Percentiles rank a stretch among this genome's conserved stretches.
phyloP scores from a whole-genome alignment of 2,329 filamentous ascomycete species.

The Aspergillus sp. region DNA sequence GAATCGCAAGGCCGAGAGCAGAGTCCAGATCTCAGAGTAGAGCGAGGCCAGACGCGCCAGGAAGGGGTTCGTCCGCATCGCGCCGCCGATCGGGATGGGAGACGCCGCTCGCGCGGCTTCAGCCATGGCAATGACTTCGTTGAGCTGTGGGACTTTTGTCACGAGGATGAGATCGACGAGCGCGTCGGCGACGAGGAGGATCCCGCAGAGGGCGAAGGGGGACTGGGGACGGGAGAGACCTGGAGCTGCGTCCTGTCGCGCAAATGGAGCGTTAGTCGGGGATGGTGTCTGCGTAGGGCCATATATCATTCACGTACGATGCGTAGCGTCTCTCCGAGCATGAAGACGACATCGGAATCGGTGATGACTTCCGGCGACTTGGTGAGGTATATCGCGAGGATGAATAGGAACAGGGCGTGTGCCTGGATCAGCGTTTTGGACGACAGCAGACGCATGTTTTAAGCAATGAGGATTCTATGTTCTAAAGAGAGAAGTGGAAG shows the following conservation, averaged over 20 bases:
- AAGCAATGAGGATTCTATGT: background rate
- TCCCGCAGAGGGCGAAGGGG: slow-evolving; percentile 64
- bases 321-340: slow-evolving; percentile 80
- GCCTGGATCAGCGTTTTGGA: slow-evolving; percentile 77
- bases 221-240: slow-evolving; percentile 68
- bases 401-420: slow-evolving; percentile 80
- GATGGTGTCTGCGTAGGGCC: background rate
- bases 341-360: slow-evolving; percentile 75
- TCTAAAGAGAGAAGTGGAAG: background rate
- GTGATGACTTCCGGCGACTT: slow-evolving; percentile 69
- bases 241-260: slow-evolving; percentile 51
- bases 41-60: slow-evolving; percentile 27
- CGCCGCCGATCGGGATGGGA: slow-evolving; percentile 11
- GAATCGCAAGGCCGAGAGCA: slow-evolving; percentile 35
- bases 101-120: slow-evolving; percentile 56
- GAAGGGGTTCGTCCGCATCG: slow-evolving; percentile 23
- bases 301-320: slow-evolving; percentile 54
- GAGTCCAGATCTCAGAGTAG: slow-evolving; percentile 40
- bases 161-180: slow-evolving; percentile 66
- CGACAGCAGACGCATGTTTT: slow-evolving; percentile 79
- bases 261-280: slow-evolving; percentile 6
- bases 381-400: slow-evolving; percentile 80
- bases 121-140: slow-evolving; percentile 67
- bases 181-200: slow-evolving; percentile 68
- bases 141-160: slow-evolving; percentile 56